A percentile compares a stretch with the other conserved stretches of the same genome.
Conservation (phyloP, 2,329 filamentous ascomycete species). For the Chrysoporthe austroafricana region DNA sequence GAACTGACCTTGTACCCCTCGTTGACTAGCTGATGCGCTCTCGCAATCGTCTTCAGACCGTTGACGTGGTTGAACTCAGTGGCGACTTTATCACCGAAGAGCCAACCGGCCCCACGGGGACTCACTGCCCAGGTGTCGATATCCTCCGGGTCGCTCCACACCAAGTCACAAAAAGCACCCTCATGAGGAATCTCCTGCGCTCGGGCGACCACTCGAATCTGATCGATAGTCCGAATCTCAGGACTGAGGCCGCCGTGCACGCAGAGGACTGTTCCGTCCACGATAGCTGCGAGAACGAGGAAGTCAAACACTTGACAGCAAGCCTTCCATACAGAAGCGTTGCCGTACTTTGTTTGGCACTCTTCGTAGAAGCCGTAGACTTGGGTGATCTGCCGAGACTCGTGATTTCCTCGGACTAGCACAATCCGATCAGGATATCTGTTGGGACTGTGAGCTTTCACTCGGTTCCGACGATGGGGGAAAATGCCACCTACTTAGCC, state of each 20-base stretch:
- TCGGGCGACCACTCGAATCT: conserved; percentile 97
- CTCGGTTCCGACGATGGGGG: conserved; percentile 9
- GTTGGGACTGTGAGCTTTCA: conserved; percentile 45
- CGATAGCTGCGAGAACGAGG: conserved; percentile 92
- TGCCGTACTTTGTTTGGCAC: conserved; percentile 97
- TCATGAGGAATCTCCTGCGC: conserved; percentile 98
- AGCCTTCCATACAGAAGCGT: conserved; percentile 99
- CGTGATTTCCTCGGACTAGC: conserved; percentile 96
- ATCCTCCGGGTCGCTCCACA: conserved; percentile 98
- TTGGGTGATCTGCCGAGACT: conserved; percentile 95
- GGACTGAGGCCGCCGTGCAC: conserved; percentile 91
- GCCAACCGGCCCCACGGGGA: conserved; percentile 93
- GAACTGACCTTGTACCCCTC: conserved; percentile 89
- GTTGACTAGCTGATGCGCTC: conserved; percentile 97
- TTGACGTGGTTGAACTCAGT: conserved; percentile 98
- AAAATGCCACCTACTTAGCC: conserved; percentile 54
- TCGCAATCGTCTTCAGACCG: conserved; percentile 90
- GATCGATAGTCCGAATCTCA: conserved; percentile 95
- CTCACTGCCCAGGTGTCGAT: conserved; percentile 96
- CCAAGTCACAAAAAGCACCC: conserved; percentile 95
- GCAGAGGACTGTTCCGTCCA: conserved; percentile 97
- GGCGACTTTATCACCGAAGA: conserved; percentile 96
- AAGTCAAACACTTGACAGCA: conserved; percentile 99
- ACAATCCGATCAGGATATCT: conserved; percentile 96
- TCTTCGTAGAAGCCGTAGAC: conserved; percentile 99